Base-by-base conservation (phyloP, 495 filamentous ascomycete genomes). In the Aspergillus cristatus region DNA sequence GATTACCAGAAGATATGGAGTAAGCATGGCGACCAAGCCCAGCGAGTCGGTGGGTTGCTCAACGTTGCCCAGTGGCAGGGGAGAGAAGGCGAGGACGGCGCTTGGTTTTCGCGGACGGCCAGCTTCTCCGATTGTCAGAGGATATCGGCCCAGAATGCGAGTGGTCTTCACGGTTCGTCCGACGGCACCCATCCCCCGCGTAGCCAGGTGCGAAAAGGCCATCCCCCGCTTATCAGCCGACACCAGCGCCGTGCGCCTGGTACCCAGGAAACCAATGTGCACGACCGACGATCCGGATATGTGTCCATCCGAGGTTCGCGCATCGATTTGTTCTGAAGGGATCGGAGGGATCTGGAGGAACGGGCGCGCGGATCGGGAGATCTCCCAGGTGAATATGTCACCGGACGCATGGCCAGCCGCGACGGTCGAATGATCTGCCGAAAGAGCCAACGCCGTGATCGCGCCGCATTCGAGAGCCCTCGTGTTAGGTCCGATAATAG, bases 121-220 rank as follows among this genome's bases (percentile, higher is more conserved):
- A 28, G 70, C 68, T 33, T 73, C 70, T 1, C 69, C 51, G 20
- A 65, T 40, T 40, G 60, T 57, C 33, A 81, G 71, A 6, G 90
- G 89, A 64, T 97, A 99, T 30, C 91, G 79, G 13, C 91, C 91
- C 25, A 99, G 63, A 32, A 97, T 88, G 42, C 93, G 74, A 7
- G 82, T 87, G 7, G 86, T 90, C 60, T 86, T 94, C 38, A 99
- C 83, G 1, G 76, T 81, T 45, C 91, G 77, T 8, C 78, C 86
- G 25, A 97, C 71, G 16, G 87, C 73, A 6, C 93, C 90, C 44
- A 90, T 81, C 14, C 91, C 91, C 44, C 91, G 67, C 11, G 88
- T 95, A 18, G 91, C 93, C 20, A 97, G 71, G 58, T 97, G 93
- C 6, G 93, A 94, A 55, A 99, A 99, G 7, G 90, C 89, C 91